phyloP scores from a whole-genome alignment of 345 rosid species.

The Capsella bursapastoris region DNA sequence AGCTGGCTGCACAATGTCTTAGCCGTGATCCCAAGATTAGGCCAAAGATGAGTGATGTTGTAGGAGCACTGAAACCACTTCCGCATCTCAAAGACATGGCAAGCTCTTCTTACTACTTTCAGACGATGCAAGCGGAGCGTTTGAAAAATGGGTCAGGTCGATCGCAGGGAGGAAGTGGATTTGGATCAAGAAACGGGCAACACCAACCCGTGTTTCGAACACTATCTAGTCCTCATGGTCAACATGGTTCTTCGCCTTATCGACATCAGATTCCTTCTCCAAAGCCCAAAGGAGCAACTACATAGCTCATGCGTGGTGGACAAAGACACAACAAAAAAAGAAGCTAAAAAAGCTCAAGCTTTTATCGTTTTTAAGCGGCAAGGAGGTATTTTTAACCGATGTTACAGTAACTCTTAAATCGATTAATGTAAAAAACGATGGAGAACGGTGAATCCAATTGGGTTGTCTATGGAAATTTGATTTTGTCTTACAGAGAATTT shows the following conservation, averaged over 20 bases:
- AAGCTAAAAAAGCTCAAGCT: constrained; percentile 32
- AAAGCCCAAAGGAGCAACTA: constrained; percentile 57
- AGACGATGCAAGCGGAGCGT: constrained; percentile 68
- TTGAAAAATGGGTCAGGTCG: constrained; percentile 42
- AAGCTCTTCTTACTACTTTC: constrained; percentile 79
- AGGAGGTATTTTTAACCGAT: constrained; percentile 33
- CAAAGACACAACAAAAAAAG: not conserved
- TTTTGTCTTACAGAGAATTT: constrained; percentile 22
- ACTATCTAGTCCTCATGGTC: constrained; percentile 79
- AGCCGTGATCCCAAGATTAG: constrained; percentile 83
- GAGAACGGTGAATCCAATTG: constrained; percentile 30
- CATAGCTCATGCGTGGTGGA: constrained; percentile 32
- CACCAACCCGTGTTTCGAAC: constrained; percentile 53
- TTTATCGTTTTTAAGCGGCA: constrained; percentile 29
- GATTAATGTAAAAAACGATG: constrained; percentile 34
- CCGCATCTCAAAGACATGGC: constrained; percentile 83
- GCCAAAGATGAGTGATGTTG: constrained; percentile 84
- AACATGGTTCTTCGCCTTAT: constrained; percentile 73
- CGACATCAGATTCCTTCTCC: constrained; percentile 74
- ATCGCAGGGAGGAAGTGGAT: constrained; percentile 53
- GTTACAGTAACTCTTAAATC: constrained; percentile 33
- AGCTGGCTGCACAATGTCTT: constrained; percentile 78
- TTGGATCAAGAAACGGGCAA: constrained; percentile 65
- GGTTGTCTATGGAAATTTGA: constrained; percentile 34
- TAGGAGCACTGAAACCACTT: constrained; percentile 70